Conservation (phyloP, 2,329 filamentous ascomycete species). For the Claviceps sp. region DNA sequence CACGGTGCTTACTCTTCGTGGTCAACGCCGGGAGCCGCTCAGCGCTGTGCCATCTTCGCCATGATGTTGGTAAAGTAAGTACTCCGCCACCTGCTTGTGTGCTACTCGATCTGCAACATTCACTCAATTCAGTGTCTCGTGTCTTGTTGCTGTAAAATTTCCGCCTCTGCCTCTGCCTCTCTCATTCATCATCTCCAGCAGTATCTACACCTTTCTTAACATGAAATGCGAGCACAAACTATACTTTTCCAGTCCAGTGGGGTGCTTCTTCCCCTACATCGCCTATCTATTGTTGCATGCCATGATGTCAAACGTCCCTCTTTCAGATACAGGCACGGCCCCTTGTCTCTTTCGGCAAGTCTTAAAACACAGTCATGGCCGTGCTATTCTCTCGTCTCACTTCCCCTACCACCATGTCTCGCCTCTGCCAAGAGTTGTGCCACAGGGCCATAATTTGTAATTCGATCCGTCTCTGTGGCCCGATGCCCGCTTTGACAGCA, state of each 20-base stretch:
- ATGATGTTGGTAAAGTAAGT: neutral
- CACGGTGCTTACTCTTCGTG: no score
- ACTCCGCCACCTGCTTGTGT: neutral
- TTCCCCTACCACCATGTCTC: constrained; percentile 1
- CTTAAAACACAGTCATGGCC: neutral
- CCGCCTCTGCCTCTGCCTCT: neutral
- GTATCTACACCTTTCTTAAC: neutral
- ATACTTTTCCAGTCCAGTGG: neutral
- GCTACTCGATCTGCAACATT: neutral
- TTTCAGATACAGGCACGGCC: neutral
- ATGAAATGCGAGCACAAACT: neutral
- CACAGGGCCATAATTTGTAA: neutral
- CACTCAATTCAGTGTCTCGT: neutral
- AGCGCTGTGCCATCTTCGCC: neutral
- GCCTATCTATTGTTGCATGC: neutral
- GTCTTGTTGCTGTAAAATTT: neutral
- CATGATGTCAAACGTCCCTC: neutral
- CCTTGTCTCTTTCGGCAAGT: neutral
- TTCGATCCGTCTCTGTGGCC: neutral
- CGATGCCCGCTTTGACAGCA: neutral
- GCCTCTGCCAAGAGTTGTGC: constrained; percentile 4
- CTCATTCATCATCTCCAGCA: neutral
- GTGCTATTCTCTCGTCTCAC: neutral
- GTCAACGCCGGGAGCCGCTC: neutral
- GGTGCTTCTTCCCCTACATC: neutral